These are phyloP conservation scores for Trichophyton verrucosum DNA, from an alignment of 2,329 filamentous ascomycete species.

Conservation along the genomic window DNA sequence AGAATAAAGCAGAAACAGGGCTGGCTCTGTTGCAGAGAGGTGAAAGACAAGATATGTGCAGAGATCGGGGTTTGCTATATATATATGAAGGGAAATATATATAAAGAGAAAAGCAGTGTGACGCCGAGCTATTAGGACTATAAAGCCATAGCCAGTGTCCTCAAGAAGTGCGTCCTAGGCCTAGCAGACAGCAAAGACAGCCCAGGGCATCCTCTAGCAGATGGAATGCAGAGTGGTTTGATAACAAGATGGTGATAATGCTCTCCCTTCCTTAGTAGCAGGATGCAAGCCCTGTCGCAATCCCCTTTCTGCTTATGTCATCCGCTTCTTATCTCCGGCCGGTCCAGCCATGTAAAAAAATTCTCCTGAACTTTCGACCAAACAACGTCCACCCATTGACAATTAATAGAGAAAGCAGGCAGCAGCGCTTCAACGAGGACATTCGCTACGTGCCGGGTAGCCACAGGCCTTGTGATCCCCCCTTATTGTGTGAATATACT, in stretches of 20 bases:
- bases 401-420: not conserved
- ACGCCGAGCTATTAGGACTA: not conserved
- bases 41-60: not conserved
- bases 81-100: not conserved
- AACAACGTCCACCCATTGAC: not conserved
- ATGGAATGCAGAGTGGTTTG: not conserved
- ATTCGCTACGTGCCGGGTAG: not conserved
- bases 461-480: not conserved
- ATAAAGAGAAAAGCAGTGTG: not conserved
- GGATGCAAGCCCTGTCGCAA: not conserved
- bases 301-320: slow-evolving; percentile 1
- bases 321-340: not conserved
- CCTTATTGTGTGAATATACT: not conserved
- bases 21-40: not conserved
- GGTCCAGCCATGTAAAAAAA: not conserved
- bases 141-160: not conserved
- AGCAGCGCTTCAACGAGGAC: not conserved
- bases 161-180: not conserved
- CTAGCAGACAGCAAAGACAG: not conserved
- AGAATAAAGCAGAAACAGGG: not conserved
- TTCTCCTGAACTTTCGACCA: not conserved
- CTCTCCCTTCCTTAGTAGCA: not conserved
- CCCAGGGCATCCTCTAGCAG: not conserved
- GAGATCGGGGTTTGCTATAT: not conserved
- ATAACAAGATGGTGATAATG: not conserved